These are phyloP conservation scores for Penicillium tannophilum DNA, from an alignment of 495 filamentous ascomycete species.

Conservation along the genomic window DNA sequence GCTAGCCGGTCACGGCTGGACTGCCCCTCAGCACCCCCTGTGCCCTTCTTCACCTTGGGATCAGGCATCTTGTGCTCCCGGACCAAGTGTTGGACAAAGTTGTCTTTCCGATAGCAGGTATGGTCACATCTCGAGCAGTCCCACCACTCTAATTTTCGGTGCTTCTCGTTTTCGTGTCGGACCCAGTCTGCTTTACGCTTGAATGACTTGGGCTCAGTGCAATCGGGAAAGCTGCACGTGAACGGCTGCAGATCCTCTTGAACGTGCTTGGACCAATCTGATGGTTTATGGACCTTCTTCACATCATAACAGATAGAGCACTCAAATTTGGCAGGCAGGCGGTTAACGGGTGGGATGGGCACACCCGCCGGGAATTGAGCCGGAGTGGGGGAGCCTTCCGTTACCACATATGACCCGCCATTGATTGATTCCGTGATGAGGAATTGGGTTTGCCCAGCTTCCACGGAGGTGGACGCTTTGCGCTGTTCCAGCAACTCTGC, in stretches of 20 bases:
- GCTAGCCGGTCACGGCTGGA: slow-evolving; percentile 62
- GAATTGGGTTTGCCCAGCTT: slow-evolving; percentile 51
- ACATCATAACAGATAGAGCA: slow-evolving; percentile 88
- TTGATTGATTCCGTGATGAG: slow-evolving; percentile 53
- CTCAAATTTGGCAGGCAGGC: slow-evolving; percentile 87
- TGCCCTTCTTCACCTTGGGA: slow-evolving; percentile 59
- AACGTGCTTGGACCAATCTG: slow-evolving; percentile 98
- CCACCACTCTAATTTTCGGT: slow-evolving; percentile 94
- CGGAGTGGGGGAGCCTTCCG: slow-evolving; percentile 65
- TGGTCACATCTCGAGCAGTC: slow-evolving; percentile 81
- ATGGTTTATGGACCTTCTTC: slow-evolving; percentile 91
- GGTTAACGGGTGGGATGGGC: slow-evolving; percentile 75
- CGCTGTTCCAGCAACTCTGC: slow-evolving; percentile 50
- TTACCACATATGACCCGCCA: slow-evolving; percentile 59
- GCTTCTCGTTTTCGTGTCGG: slow-evolving; percentile 90
- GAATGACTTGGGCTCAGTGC: slow-evolving; percentile 89
- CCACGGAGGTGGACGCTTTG: slow-evolving; percentile 47
- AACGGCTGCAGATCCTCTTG: slow-evolving; percentile 96
- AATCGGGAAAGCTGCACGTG: slow-evolving; percentile 87
- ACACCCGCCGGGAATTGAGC: slow-evolving; percentile 79
- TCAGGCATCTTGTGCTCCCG: slow-evolving; percentile 90
- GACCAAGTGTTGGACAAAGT: slow-evolving; percentile 93
- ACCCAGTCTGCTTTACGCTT: slow-evolving; percentile 99
- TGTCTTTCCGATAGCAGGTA: slow-evolving; percentile 87
- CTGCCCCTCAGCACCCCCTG: slow-evolving; percentile 27